Percentiles rank a stretch among this genome's conserved stretches.
Evolutionary conservation across 345 rosid genomes (phyloP).

Genomic region (Luvunga scandens): DNA sequence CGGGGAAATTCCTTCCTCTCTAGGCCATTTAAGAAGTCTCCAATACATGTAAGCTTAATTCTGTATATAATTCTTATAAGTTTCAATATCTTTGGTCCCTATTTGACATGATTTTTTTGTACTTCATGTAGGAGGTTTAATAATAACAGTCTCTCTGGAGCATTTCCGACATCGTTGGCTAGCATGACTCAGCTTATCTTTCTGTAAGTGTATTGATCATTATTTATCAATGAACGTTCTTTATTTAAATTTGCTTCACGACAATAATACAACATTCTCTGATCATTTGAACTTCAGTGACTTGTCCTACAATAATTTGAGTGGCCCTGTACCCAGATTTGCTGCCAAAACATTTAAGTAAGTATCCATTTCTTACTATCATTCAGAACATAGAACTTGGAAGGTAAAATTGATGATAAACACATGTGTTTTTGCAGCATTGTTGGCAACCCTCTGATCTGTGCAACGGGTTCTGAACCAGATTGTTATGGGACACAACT

Average conservation of each 20-base stretch:
- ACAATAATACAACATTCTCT: not conserved
- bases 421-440: conserved; percentile 51
- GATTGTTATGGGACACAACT: conserved; percentile 76
- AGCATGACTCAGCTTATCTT: conserved; percentile 88
- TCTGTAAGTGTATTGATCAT: conserved; percentile 51
- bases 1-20: conserved; percentile 63
- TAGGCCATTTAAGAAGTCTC: conserved; percentile 61
- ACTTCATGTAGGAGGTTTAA: conserved; percentile 74
- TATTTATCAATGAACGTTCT: not conserved
- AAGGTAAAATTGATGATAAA: conserved; percentile 5
- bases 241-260: not conserved
- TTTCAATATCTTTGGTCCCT: not conserved
- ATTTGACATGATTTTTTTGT: conserved; percentile 4
- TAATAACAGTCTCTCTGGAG: conserved; percentile 82
- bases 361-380: conserved; percentile 18
- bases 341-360: conserved; percentile 92
- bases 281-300: conserved; percentile 49
- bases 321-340: conserved; percentile 84
- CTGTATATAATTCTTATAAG: not conserved
- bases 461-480: conserved; percentile 87
- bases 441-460: conserved; percentile 81
- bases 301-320: conserved; percentile 88
- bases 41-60: conserved; percentile 73
- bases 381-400: conserved; percentile 7
- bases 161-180: conserved; percentile 61